Percentiles rank a stretch among this genome's conserved stretches.
These are phyloP conservation scores for Orbilia quercus DNA, from an alignment of 2,329 filamentous ascomycete species.

Conservation along the genomic window DNA sequence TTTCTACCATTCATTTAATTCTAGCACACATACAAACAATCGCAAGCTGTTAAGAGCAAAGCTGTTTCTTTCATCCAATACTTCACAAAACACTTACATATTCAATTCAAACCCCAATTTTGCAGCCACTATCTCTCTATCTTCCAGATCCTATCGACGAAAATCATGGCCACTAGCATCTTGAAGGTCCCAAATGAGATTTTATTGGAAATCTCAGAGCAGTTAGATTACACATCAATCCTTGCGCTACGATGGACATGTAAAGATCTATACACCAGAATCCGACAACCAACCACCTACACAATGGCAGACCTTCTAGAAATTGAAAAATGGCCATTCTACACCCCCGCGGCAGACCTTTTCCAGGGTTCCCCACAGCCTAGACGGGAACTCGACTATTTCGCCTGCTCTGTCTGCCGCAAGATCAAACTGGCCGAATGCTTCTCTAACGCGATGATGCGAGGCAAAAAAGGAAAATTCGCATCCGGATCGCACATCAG, in stretches of 20 bases:
- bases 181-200: slow-evolving; percentile 17
- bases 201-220: not conserved
- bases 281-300: not conserved
- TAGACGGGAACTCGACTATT: slow-evolving; percentile 22
- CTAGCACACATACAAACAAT: no score
- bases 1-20: no score
- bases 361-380: not conserved
- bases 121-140: no score
- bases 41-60: no score
- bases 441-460: slow-evolving; percentile 48
- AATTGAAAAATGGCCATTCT: slow-evolving; percentile 29
- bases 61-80: no score
- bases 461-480: slow-evolving; percentile 20
- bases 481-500: not conserved
- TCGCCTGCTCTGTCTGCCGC: slow-evolving; percentile 32
- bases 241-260: slow-evolving; percentile 15
- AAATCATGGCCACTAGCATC: slow-evolving; percentile 3
- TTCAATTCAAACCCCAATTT: no score
- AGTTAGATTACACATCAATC: slow-evolving; percentile 3
- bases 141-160: no score
- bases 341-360: slow-evolving; percentile 2
- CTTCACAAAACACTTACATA: no score
- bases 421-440: slow-evolving; percentile 10
- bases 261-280: not conserved
- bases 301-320: slow-evolving; percentile 35